Conservation (phyloP, 106 monocot genomes). For the Amphibolis antarctica region DNA sequence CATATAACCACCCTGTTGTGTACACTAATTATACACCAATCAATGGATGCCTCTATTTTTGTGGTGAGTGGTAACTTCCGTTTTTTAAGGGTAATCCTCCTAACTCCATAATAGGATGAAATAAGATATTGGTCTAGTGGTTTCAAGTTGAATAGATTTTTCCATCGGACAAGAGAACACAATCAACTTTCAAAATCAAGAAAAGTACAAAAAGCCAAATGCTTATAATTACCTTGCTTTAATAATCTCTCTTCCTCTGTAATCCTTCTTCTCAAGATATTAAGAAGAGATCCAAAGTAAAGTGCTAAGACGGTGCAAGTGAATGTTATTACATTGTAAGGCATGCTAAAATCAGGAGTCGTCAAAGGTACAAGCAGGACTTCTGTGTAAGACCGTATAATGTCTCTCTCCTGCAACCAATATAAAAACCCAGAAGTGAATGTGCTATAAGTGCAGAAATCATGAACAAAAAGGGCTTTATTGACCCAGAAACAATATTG, state of each 20-base stretch:
- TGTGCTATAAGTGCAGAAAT: background rate
- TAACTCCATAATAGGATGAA: too few relatives aligned
- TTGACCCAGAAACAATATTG: background rate
- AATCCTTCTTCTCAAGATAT: constrained; percentile 66
- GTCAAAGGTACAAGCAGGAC: constrained; percentile 89
- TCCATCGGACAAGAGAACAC: too few relatives aligned
- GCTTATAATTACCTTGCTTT: constrained; percentile 39
- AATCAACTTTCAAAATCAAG: too few relatives aligned
- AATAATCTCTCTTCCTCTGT: constrained; percentile 75
- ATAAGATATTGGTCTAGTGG: too few relatives aligned
- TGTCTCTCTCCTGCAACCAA: constrained; percentile 44
- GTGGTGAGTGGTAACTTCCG: too few relatives aligned
- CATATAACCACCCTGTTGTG: too few relatives aligned
- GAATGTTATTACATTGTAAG: constrained; percentile 96
- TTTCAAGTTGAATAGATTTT: too few relatives aligned
- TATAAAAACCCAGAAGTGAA: background rate
- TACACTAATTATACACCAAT: too few relatives aligned
- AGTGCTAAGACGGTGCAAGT: constrained; percentile 91
- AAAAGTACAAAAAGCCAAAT: too few relatives aligned
- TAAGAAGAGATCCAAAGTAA: constrained; percentile 92
- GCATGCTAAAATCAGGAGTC: constrained; percentile 99
- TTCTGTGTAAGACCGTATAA: constrained; percentile 69
- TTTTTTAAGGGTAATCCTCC: too few relatives aligned
- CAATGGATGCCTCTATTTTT: too few relatives aligned
- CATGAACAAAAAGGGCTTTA: background rate